These are phyloP conservation scores for Pseudozyma hubeiensis DNA, from an alignment of 1,284 basidiomycete genomes.

Conservation along the genomic window DNA sequence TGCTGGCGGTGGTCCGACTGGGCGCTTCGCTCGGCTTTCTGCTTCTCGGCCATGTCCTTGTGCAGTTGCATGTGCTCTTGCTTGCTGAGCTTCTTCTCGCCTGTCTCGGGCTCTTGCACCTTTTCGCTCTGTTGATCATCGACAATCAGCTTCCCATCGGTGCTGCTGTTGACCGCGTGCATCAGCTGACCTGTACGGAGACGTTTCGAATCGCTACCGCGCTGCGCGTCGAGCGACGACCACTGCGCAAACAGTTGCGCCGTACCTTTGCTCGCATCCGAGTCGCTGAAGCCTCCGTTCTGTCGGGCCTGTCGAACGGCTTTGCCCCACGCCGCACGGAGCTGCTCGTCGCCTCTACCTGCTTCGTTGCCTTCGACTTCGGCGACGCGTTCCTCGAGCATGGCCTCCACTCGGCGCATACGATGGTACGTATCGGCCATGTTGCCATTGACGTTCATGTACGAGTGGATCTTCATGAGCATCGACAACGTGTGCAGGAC, in stretches of 20 bases:
- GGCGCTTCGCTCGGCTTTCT: conserved; percentile 23
- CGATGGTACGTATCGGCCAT: conserved; percentile 72
- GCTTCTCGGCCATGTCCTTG: conserved; percentile 25
- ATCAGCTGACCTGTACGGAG: conserved; percentile 14
- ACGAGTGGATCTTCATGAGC: conserved; percentile 97
- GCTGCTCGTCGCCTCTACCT: conserved; percentile 30
- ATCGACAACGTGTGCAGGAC: conserved; percentile 89
- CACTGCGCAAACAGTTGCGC: conserved; percentile 13
- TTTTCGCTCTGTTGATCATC: conserved; percentile 6
- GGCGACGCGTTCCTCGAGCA: conserved; percentile 58
- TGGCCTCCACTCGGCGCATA: conserved; percentile 46
- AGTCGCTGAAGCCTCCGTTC: conserved; percentile 14
- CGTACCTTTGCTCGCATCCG: conserved; percentile 6
- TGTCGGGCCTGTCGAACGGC: conserved; percentile 31
- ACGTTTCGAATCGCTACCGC: conserved; percentile 41
- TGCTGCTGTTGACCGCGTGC: conserved; percentile 7
- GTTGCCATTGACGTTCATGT: conserved; percentile 88
- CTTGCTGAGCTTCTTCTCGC: conserved; percentile 26
- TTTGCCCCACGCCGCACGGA: conserved; percentile 39
- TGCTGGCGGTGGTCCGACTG: background rate
- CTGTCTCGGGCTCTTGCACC: background rate
- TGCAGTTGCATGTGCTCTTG: conserved; percentile 41
- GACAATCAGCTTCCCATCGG: background rate
- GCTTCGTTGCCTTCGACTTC: conserved; percentile 47
- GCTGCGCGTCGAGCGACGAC: conserved; percentile 39